phyloP scores from a whole-genome alignment of 352 stramenopile genomes.

The Globisporangium canariense region DNA sequence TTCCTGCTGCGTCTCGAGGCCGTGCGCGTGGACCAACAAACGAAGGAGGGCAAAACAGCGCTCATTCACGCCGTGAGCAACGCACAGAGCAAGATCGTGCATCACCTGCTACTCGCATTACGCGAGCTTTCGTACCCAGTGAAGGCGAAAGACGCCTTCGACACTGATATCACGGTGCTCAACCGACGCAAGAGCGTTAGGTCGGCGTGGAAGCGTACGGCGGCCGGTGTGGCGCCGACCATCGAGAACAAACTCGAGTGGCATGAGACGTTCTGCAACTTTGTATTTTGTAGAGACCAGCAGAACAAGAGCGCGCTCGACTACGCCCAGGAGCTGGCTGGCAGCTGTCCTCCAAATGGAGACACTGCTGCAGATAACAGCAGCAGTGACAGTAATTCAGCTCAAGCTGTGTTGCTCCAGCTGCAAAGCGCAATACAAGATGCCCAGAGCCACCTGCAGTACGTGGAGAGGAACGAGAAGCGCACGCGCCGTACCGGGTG shows the following conservation, averaged over 20 bases:
- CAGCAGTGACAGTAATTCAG: background rate
- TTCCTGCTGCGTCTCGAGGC: conserved; percentile 35
- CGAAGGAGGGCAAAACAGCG: conserved; percentile 58
- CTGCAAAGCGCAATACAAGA: conserved; percentile 35
- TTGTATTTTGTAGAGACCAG: conserved; percentile 31
- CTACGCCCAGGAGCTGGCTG: conserved; percentile 24
- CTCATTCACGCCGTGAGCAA: conserved; percentile 69
- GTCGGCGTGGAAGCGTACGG: conserved; percentile 17
- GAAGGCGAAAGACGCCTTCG: conserved; percentile 21
- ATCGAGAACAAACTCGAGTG: conserved; percentile 43
- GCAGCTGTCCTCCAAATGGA: background rate
- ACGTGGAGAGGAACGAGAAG: conserved; percentile 45
- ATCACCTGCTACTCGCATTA: conserved; percentile 46
- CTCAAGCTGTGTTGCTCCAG: conserved; percentile 26
- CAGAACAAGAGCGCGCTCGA: conserved; percentile 30
- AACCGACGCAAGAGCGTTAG: conserved; percentile 20
- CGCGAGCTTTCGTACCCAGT: conserved; percentile 36
- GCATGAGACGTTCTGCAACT: conserved; percentile 51
- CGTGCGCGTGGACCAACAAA: conserved; percentile 35
- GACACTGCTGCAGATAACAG: background rate
- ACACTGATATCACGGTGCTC: conserved; percentile 10
- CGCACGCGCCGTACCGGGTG: conserved; percentile 45
- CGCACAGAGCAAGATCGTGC: conserved; percentile 43
- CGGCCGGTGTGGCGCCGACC: background rate
- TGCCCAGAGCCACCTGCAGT: conserved; percentile 44